Percentiles rank a stretch among this genome's conserved stretches.
Evolutionary conservation across 352 stramenopile genomes (phyloP).

Genomic region (Pythium aphanidermatum): DNA sequence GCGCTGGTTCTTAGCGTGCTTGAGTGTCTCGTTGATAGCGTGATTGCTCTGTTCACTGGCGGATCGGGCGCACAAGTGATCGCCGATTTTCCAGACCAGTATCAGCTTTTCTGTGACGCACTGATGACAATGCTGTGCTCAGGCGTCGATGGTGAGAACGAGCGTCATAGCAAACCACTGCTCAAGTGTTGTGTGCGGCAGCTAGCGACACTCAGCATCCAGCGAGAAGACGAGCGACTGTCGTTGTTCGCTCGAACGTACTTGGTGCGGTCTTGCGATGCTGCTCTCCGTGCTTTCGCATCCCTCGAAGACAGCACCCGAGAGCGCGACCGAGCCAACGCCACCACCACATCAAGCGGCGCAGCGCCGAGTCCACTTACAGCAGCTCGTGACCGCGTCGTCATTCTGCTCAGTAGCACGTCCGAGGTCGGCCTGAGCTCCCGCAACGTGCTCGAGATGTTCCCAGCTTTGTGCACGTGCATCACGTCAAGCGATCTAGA

Average conservation of each 20-base stretch:
- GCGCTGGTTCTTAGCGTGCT: slow-evolving; percentile 68
- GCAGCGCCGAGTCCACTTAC: slow-evolving; percentile 3
- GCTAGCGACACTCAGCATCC: slow-evolving; percentile 64
- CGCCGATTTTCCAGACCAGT: slow-evolving; percentile 5
- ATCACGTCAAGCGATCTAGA: slow-evolving; percentile 63
- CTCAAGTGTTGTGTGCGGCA: slow-evolving; percentile 74
- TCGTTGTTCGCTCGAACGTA: slow-evolving; percentile 37
- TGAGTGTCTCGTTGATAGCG: slow-evolving; percentile 68
- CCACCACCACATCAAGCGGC: slow-evolving; percentile 1
- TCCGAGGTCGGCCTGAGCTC: slow-evolving; percentile 47
- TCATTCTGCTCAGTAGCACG: slow-evolving; percentile 56
- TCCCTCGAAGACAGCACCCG: slow-evolving; percentile 27
- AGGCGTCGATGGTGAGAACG: slow-evolving; percentile 36
- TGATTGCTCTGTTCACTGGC: slow-evolving; percentile 45
- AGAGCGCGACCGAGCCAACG: background rate
- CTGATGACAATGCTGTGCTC: slow-evolving; percentile 56
- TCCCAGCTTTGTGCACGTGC: slow-evolving; percentile 65
- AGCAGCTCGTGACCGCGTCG: slow-evolving; percentile 49
- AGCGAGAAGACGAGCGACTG: slow-evolving; percentile 43
- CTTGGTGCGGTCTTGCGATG: slow-evolving; percentile 57
- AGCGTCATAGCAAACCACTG: slow-evolving; percentile 48
- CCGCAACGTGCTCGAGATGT: slow-evolving; percentile 65
- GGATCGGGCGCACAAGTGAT: slow-evolving; percentile 19
- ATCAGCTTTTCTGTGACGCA: slow-evolving; percentile 38
- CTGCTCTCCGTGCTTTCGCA: slow-evolving; percentile 38